phyloP scores from a whole-genome alignment of 176 grass and related monocot species.

The Rhipidocladum racemiflorum region DNA sequence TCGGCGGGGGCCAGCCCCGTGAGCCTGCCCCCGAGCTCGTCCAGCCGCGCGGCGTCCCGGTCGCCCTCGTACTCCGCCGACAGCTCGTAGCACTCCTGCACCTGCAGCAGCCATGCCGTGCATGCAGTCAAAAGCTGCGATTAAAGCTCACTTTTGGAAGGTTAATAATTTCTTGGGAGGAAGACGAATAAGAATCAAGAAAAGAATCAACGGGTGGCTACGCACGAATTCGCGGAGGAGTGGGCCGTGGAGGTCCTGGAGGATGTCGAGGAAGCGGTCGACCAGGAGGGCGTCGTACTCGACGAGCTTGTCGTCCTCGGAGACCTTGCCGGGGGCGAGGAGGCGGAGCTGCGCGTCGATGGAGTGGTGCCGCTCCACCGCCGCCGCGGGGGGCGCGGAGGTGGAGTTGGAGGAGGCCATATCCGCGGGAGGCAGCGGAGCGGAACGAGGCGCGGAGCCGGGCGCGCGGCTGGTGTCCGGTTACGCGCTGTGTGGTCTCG shows the following conservation, averaged over 20 bases:
- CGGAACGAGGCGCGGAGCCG: not conserved
- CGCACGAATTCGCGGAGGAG: conserved; percentile 54
- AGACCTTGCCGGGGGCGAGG: conserved; percentile 57
- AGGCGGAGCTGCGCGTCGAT: conserved; percentile 67
- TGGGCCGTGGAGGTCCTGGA: conserved; percentile 57
- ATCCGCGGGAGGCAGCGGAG: not conserved
- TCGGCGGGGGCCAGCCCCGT: conserved; percentile 49
- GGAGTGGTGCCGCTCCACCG: conserved; percentile 47
- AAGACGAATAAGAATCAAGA: not conserved
- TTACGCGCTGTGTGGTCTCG: not conserved
- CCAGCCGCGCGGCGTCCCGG: conserved; percentile 39
- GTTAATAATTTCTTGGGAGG: not conserved
- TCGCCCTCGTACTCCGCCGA: conserved; percentile 37
- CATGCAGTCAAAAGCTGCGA: too few species aligned
- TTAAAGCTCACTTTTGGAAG: too few species aligned
- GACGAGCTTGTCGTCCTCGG: conserved; percentile 69
- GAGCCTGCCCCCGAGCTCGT: conserved; percentile 56
- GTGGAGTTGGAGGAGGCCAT: not conserved
- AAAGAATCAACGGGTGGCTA: not conserved
- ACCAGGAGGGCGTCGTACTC: conserved; percentile 67
- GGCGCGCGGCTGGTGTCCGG: not conserved
- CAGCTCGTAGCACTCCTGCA: conserved; percentile 68
- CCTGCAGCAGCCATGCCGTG: conserved; percentile 32
- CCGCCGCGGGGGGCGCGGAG: not conserved
- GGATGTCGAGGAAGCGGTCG: conserved; percentile 72